A percentile compares a stretch with the other conserved stretches of the same genome.
phyloP scores from a whole-genome alignment of 495 filamentous ascomycete genomes.

The Pseudevernia furfuracea region DNA sequence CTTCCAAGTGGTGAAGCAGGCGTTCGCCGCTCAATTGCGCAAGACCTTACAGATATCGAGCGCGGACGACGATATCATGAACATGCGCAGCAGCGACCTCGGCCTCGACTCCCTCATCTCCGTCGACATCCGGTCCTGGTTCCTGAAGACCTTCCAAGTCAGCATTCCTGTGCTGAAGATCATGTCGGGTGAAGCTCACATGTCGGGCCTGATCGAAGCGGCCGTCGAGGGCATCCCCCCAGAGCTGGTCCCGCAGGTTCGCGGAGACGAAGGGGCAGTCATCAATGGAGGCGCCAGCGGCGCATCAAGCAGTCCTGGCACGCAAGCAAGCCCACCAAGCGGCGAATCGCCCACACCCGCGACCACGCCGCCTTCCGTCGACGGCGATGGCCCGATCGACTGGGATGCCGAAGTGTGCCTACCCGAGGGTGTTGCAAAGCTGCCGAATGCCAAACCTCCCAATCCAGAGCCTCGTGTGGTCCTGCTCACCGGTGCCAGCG shows the following conservation, averaged over 20 bases:
- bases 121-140: conserved; percentile 7
- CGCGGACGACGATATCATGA: background rate
- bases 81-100: background rate
- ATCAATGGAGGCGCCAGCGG: background rate
- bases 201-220: background rate
- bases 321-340: background rate
- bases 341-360: background rate
- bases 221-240: conserved; percentile 4
- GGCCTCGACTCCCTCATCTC: conserved; percentile 10
- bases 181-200: background rate
- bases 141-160: conserved; percentile 9
- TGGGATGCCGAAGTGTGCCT: conserved; percentile 6
- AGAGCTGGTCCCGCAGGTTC: conserved; percentile 1
- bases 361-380: no score
- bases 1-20: conserved; percentile 4
- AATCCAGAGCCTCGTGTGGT: conserved; percentile 7
- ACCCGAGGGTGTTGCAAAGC: conserved; percentile 5
- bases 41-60: conserved; percentile 6
- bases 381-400: no score
- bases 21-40: conserved; percentile 1
- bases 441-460: background rate
- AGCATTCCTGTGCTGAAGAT: conserved; percentile 10
- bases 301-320: background rate
- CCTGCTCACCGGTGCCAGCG: conserved; percentile 29
- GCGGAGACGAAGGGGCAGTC: background rate